Evolutionary conservation across 345 rosid species (phyloP).

Genomic region (Camelina neglecta): DNA sequence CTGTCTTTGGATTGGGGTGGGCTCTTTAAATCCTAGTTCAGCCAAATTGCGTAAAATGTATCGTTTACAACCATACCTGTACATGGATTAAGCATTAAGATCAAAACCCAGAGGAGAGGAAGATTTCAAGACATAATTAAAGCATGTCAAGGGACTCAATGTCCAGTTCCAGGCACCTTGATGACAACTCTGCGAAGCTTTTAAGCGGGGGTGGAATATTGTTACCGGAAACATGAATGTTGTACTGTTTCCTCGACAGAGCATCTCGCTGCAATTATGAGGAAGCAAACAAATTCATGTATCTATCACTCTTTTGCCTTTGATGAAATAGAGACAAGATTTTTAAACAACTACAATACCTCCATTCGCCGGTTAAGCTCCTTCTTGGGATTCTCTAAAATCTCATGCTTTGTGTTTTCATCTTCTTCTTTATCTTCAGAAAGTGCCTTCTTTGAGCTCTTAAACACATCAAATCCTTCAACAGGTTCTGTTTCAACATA

Average conservation of each 20-base stretch:
- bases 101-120: conserved; percentile 14
- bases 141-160: conserved; percentile 1
- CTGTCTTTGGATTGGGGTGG: conserved; percentile 98
- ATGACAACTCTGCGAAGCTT: conserved; percentile 65
- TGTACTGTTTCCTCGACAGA: conserved; percentile 65
- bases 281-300: neutral
- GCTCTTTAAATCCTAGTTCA: conserved; percentile 88
- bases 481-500: conserved; percentile 50
- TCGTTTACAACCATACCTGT: conserved; percentile 72
- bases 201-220: conserved; percentile 78
- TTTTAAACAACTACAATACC: conserved; percentile 49
- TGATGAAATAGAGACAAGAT: conserved; percentile 11
- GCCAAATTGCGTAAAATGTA: conserved; percentile 69
- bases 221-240: conserved; percentile 81
- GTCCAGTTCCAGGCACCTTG: conserved; percentile 54
- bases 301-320: conserved; percentile 16
- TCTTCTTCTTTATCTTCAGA: conserved; percentile 37
- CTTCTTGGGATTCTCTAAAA: conserved; percentile 53
- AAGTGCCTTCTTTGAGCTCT: conserved; percentile 50
- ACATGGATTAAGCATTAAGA: conserved; percentile 1
- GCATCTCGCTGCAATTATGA: conserved; percentile 61
- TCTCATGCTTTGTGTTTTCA: conserved; percentile 40
- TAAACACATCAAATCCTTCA: conserved; percentile 84
- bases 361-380: conserved; percentile 63
- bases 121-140: conserved; percentile 8